Evolutionary conservation across 352 stramenopile genomes (phyloP).

Genomic region (Aphanomyces astaci): DNA sequence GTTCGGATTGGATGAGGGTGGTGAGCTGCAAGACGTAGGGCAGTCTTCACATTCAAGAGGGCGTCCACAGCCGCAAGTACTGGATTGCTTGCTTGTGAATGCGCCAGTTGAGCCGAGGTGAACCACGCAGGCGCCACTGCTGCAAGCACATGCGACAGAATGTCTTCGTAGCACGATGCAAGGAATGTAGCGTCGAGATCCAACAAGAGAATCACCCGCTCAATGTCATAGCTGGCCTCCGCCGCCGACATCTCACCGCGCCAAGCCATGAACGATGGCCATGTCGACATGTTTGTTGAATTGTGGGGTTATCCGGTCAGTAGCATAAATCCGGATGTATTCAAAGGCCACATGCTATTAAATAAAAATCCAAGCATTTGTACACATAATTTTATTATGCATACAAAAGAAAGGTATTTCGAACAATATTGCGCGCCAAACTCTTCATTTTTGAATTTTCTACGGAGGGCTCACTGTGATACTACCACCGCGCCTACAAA

Average conservation of each 20-base stretch:
- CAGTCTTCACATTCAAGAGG: background rate
- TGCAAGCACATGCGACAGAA: background rate
- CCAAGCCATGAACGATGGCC: background rate
- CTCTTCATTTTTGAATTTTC: background rate
- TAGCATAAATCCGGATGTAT: background rate
- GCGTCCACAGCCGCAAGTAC: slow-evolving; percentile 7
- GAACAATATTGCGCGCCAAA: background rate
- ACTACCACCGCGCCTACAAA: background rate
- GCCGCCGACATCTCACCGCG: slow-evolving; percentile 3
- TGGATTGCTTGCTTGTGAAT: background rate
- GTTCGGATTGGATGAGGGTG: background rate
- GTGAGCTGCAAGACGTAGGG: background rate
- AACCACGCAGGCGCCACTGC: slow-evolving; percentile 13
- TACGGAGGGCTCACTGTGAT: background rate
- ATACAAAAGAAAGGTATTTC: background rate
- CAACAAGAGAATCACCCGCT: background rate
- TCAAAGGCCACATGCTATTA: background rate
- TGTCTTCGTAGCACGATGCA: background rate
- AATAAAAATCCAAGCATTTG: background rate
- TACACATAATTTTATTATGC: background rate
- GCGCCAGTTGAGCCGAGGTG: background rate
- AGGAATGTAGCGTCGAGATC: background rate
- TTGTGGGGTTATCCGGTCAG: background rate
- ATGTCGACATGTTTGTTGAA: background rate
- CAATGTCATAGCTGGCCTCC: slow-evolving; percentile 3